These are phyloP conservation scores for Dactylonectria estremocensis DNA, from an alignment of 2,329 filamentous ascomycete species.

Conservation along the genomic window DNA sequence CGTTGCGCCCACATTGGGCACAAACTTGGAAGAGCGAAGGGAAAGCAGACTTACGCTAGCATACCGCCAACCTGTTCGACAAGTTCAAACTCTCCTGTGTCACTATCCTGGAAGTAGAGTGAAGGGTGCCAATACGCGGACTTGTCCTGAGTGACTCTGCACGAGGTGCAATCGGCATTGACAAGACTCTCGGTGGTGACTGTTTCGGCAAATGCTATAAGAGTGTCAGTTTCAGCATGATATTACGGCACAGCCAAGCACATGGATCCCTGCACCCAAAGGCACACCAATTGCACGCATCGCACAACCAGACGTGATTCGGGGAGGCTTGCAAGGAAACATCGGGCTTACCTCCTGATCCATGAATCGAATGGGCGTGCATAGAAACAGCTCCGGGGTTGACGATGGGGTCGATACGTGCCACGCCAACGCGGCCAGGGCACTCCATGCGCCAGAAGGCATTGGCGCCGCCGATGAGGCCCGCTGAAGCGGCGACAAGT, in stretches of 20 bases:
- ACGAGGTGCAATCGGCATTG: conserved; percentile 82
- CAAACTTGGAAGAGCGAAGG: background rate
- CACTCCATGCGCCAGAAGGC: conserved; percentile 96
- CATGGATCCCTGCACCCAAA: background rate
- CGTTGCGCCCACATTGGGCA: background rate
- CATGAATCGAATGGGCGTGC: conserved; percentile 84
- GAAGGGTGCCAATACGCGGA: conserved; percentile 91
- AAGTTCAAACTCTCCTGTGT: conserved; percentile 76
- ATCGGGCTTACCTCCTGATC: conserved; percentile 77
- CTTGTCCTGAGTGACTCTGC: conserved; percentile 83
- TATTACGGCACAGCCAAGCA: background rate
- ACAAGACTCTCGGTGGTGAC: conserved; percentile 72
- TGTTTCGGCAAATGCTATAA: conserved; percentile 74
- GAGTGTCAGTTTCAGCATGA: conserved; percentile 36
- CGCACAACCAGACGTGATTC: background rate
- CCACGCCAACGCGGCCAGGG: conserved; percentile 77
- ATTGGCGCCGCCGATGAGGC: conserved; percentile 59
- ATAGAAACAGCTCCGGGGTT: conserved; percentile 70
- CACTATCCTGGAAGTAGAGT: conserved; percentile 80
- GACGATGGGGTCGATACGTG: conserved; percentile 84
- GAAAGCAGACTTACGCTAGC: conserved; percentile 77
- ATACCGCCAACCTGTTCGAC: conserved; percentile 86
- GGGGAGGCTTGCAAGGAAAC: background rate
- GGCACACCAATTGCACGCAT: background rate
- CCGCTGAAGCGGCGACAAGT: conserved; percentile 51